phyloP scores from a whole-genome alignment of 352 stramenopile genomes.

The Phytophthora litchii region DNA sequence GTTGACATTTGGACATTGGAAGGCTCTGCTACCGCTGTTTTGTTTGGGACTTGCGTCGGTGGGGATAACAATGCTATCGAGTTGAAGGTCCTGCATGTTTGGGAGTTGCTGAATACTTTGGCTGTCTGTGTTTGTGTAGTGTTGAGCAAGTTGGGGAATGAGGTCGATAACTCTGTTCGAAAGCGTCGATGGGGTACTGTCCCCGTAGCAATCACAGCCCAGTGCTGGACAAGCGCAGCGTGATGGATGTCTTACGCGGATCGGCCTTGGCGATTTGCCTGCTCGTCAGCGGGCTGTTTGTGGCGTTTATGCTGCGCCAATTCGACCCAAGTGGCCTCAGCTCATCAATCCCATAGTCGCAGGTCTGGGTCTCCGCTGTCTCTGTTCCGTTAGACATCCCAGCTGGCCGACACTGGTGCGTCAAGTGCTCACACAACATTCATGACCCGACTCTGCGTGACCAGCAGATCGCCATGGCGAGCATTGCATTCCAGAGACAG shows the following conservation, averaged over 20 bases:
- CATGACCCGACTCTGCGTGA: conserved; percentile 16
- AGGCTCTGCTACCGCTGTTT: conserved; percentile 37
- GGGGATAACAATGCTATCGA: conserved; percentile 22
- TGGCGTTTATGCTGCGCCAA: conserved; percentile 12
- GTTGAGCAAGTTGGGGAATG: conserved; percentile 30
- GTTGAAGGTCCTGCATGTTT: conserved; percentile 29
- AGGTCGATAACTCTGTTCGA: conserved; percentile 27
- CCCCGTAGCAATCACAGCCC: conserved; percentile 25
- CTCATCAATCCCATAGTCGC: conserved; percentile 22
- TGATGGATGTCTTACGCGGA: conserved; percentile 41
- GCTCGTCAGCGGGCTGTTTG: conserved; percentile 26
- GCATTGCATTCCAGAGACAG: conserved; percentile 11
- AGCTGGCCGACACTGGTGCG: conserved; percentile 15
- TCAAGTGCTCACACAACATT: conserved; percentile 29
- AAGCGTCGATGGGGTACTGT: conserved; percentile 18
- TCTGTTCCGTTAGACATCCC: conserved; percentile 16
- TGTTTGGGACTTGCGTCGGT: conserved; percentile 15
- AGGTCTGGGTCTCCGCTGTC: conserved; percentile 10
- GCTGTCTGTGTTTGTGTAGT: conserved; percentile 19
- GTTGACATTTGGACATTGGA: conserved; percentile 45
- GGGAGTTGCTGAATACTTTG: background rate
- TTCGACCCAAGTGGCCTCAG: conserved; percentile 24
- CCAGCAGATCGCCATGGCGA: conserved; percentile 19
- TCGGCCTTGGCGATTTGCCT: conserved; percentile 28
- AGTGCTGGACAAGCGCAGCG: conserved; percentile 20